phyloP scores from a whole-genome alignment of 768 basidiomycete species.

The Galerina marginata region DNA sequence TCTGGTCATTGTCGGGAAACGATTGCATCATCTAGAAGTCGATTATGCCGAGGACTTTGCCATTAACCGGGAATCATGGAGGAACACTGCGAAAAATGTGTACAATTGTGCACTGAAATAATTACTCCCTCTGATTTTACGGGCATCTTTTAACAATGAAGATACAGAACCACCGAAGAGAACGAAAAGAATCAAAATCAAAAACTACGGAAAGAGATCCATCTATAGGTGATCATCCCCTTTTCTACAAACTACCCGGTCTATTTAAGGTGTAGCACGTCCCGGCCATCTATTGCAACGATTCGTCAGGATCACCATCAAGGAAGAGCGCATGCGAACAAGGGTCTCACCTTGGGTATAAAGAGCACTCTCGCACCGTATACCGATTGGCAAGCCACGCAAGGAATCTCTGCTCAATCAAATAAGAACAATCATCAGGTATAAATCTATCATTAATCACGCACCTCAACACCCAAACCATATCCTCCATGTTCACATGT shows the following conservation, averaged over 20 bases:
- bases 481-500: conserved; percentile 98
- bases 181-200: neutral
- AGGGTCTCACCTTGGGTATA: conserved; percentile 78
- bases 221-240: neutral
- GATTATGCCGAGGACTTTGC: conserved; percentile 87
- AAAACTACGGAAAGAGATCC: neutral
- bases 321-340: neutral
- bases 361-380: conserved; percentile 88
- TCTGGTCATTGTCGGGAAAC: conserved; percentile 88
- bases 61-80: conserved; percentile 67
- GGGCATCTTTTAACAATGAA: no score
- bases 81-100: conserved; percentile 64
- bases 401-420: conserved; percentile 74
- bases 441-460: conserved; percentile 22
- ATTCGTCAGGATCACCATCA: neutral
- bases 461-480: conserved; percentile 91
- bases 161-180: neutral
- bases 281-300: conserved; percentile 75
- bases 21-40: conserved; percentile 90
- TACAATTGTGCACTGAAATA: conserved; percentile 69
- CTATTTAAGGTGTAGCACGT: conserved; percentile 74
- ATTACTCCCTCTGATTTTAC: conserved; percentile 4
- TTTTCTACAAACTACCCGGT: neutral
- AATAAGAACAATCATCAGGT: conserved; percentile 1
- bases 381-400: conserved; percentile 95